Base-by-base conservation (phyloP, 2,329 filamentous ascomycete genomes). In the Ceratocystis colombiana region DNA sequence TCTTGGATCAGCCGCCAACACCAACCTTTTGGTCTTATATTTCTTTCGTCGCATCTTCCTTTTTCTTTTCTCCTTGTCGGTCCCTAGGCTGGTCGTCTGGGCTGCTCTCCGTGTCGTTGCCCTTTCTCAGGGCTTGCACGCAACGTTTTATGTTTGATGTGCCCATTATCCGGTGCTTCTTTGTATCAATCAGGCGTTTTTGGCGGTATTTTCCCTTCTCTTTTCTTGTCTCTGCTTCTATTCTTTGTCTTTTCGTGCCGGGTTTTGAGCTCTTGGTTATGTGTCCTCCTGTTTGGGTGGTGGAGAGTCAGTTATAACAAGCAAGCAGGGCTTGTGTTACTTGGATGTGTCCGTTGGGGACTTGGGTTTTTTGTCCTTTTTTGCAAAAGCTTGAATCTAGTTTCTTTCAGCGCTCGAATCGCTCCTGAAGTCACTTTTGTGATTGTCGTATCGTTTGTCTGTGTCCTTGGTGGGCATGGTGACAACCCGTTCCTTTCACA, bases 131-230 rank as follows among this genome's bases (percentile, higher is more conserved):
- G 20, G 37, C 37, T 44, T 45, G 37, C 61, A 30, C 37, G 61
- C 30, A 28, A 62, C 17, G 37, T 46, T 44, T 45, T 41, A 45
- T 62, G 37, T 62, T 46, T 25, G 25, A 45, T 62, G 37, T 62
- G 12, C 25, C 37, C 25, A 45, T 41, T 41, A 25, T n/a, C 37
- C 28, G 61, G 61, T n/a, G 61, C 44, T 62, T 46, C 61, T 8
- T 22, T 46, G 37, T 33, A 62, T 25, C 61, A 62, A 62, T 46
- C 61, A 45, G 61, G 61, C 61, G 61, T 45, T 37, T n/a, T 48
- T 48, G 37, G 37, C 37, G 37, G 37, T 41, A 5, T 48, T 48
- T 48, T 48, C 17, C 17, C 20, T 48, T 20, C n/a, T 48, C 8
- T 53, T 53, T 20, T 48, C 6, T 59, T 59, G 55, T 28, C 50